Evolutionary conservation across 2,329 filamentous ascomycete genomes (phyloP).

Genomic region (Pseudocercospora cruenta): DNA sequence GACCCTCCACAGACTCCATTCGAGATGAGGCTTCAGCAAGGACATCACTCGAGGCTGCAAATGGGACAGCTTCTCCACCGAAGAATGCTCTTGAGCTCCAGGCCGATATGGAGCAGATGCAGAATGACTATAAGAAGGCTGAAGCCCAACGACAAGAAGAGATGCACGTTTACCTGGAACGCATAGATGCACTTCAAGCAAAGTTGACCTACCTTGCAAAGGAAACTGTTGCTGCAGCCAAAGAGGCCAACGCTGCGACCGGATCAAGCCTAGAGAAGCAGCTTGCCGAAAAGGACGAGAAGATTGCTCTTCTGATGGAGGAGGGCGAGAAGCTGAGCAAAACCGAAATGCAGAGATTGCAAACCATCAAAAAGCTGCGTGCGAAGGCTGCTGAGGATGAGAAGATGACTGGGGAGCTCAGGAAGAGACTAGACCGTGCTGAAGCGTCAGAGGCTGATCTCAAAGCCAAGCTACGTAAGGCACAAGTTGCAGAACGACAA

Average conservation of each 20-base stretch:
- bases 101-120: conserved; percentile 52
- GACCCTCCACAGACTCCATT: conserved; percentile 28
- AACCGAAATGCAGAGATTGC: conserved; percentile 81
- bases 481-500: conserved; percentile 62
- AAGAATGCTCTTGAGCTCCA: conserved; percentile 44
- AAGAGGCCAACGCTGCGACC: conserved; percentile 66
- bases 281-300: conserved; percentile 85
- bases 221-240: conserved; percentile 75
- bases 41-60: conserved; percentile 29
- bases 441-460: conserved; percentile 67
- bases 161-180: conserved; percentile 79
- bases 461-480: conserved; percentile 63
- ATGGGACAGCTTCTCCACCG: conserved; percentile 31
- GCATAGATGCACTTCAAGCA: conserved; percentile 86
- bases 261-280: conserved; percentile 71
- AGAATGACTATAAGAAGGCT: conserved; percentile 54
- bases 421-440: conserved; percentile 65
- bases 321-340: conserved; percentile 89
- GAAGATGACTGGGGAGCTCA: conserved; percentile 55
- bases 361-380: conserved; percentile 78
- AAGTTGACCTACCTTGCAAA: conserved; percentile 88
- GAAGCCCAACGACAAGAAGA: conserved; percentile 74
- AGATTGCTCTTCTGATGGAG: conserved; percentile 85
- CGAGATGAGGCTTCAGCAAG: conserved; percentile 16
- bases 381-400: conserved; percentile 56